Conservation (phyloP, 2,329 filamentous ascomycete genomes). For the Harringtonia lauricola region DNA sequence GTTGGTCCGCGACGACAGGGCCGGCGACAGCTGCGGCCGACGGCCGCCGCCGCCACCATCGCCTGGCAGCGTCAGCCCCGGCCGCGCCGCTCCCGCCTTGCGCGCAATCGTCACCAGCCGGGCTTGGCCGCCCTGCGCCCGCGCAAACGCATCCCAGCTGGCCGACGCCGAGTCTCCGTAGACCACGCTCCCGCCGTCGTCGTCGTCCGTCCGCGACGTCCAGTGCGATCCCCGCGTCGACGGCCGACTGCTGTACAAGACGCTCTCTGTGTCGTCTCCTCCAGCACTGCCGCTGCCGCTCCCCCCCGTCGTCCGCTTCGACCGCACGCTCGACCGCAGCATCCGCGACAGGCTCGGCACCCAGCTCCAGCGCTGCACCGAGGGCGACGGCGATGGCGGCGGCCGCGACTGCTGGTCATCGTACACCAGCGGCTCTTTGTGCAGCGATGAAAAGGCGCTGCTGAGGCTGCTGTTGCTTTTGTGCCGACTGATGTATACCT, state of each 20-base stretch:
- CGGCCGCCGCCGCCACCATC: too few species aligned
- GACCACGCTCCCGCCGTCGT: background rate
- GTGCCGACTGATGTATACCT: too few species aligned
- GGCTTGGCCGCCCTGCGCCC: slow-evolving; percentile 3
- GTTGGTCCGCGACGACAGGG: background rate
- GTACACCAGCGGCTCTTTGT: too few species aligned
- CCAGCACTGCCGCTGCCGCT: background rate
- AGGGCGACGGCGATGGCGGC: too few species aligned
- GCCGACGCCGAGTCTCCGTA: too few species aligned
- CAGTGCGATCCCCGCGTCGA: slow-evolving; percentile 10
- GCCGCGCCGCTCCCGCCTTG: background rate
- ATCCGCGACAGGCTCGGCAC: slow-evolving; percentile 11
- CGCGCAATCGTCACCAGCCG: background rate
- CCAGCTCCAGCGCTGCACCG: slow-evolving; percentile 12
- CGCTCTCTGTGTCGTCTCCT: background rate
- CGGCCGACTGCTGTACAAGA: slow-evolving; percentile 3
- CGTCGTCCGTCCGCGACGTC: slow-evolving; percentile 6
- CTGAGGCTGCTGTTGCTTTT: too few species aligned
- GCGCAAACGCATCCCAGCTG: slow-evolving; percentile 11
- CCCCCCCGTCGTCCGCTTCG: background rate
- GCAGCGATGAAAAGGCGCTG: too few species aligned
- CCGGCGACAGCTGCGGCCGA: background rate
- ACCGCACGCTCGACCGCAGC: slow-evolving; percentile 5
- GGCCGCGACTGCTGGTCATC: too few species aligned
- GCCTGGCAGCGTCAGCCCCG: background rate